These are phyloP conservation scores for Sutorius eximius DNA, from an alignment of 1,284 basidiomycete genomes.

Conservation along the genomic window DNA sequence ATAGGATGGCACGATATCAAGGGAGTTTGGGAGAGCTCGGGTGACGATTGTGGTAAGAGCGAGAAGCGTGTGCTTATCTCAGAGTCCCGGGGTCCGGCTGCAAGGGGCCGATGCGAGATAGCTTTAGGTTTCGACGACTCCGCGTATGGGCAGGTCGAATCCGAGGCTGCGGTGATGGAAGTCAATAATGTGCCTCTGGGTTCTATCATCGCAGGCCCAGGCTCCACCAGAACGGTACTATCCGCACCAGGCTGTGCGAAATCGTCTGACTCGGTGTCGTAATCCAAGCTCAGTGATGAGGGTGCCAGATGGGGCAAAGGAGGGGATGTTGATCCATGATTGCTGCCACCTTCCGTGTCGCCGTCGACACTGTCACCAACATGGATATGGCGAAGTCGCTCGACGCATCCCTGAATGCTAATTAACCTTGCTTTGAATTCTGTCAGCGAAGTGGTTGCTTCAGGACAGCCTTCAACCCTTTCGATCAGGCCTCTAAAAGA, in stretches of 20 bases:
- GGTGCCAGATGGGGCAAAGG: slow-evolving; percentile 24
- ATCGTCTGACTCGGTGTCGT: slow-evolving; percentile 21
- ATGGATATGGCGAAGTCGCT: slow-evolving; percentile 18
- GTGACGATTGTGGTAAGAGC: slow-evolving; percentile 1
- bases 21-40: neutral
- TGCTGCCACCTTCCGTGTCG: slow-evolving; percentile 20
- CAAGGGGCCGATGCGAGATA: slow-evolving; percentile 1
- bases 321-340: slow-evolving; percentile 27
- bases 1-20: slow-evolving; percentile 1
- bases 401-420: slow-evolving; percentile 24
- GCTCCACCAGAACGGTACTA: neutral
- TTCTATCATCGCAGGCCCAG: slow-evolving; percentile 8
- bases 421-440: slow-evolving; percentile 28
- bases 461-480: slow-evolving; percentile 12
- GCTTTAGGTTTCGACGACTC: neutral
- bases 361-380: slow-evolving; percentile 17
- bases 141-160: slow-evolving; percentile 1
- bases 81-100: slow-evolving; percentile 12
- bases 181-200: slow-evolving; percentile 1
- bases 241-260: slow-evolving; percentile 9
- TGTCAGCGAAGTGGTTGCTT: slow-evolving; percentile 14
- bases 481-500: slow-evolving; percentile 17
- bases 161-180: slow-evolving; percentile 8
- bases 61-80: slow-evolving; percentile 17
- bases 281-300: slow-evolving; percentile 14